Conservation (phyloP, 139 green algal genomes). For the Asterochloris erici region DNA sequence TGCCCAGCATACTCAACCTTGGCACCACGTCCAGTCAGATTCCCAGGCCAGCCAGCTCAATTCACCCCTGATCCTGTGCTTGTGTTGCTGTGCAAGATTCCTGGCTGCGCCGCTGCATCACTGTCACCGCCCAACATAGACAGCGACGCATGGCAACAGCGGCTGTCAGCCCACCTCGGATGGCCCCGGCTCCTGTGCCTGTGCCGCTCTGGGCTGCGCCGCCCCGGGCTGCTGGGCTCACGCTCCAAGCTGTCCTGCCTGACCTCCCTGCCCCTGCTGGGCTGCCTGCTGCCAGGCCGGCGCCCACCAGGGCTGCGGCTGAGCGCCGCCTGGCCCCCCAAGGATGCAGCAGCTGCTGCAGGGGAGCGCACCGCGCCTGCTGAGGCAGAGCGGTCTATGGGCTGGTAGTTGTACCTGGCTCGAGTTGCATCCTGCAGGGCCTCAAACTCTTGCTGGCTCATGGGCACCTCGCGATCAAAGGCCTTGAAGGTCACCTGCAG, state of each 20-base stretch:
- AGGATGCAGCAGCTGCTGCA: neutral
- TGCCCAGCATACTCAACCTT: neutral
- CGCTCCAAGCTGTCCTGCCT: neutral
- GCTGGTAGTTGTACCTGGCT: constrained; percentile 3
- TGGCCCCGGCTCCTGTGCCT: neutral
- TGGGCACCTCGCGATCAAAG: constrained; percentile 2
- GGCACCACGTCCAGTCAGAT: neutral
- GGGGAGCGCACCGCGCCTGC: neutral
- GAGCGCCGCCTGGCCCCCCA: neutral
- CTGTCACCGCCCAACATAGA: neutral
- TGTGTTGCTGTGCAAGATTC: neutral
- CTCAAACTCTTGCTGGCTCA: constrained; percentile 10
- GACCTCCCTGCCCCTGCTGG: neutral
- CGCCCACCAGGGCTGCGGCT: neutral
- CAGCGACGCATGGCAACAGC: neutral
- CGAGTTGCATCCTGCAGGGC: constrained; percentile 4
- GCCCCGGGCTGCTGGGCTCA: too few species aligned
- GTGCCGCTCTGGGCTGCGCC: neutral
- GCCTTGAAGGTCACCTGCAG: constrained; percentile 13
- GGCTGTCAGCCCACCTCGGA: neutral
- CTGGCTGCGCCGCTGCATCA: neutral
- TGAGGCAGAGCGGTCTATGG: neutral
- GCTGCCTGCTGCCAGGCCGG: neutral
- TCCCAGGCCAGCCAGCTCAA: neutral
- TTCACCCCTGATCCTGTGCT: neutral